Base-by-base conservation (phyloP, 2,329 filamentous ascomycete genomes). In the Sphaerulina vaccinii region DNA sequence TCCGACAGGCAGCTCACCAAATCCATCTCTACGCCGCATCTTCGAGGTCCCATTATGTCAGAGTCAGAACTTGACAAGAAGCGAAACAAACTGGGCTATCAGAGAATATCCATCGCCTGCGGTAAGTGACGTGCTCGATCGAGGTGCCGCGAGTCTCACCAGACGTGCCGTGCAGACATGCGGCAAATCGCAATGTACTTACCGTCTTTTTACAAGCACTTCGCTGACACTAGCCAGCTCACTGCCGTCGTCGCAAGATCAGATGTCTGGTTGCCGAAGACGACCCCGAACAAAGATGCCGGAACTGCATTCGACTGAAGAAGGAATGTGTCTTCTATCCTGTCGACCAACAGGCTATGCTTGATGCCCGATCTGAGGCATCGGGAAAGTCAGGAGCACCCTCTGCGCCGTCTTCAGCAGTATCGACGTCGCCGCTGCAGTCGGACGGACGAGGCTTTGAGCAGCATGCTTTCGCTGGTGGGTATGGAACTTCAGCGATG, bases 291-390 rank as follows among this genome's bases (percentile, higher is more conserved):
- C 84, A 85, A 39, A 85, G 90, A 58, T 97, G 92, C 72, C 83
- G 87, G 59, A 96, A 95, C 74, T 97, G 92, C 72, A 95, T 96
- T 64, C 84, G 90, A 40, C 75, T 97, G 66, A 95, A 95, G 71
- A 96, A 95, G 66, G 90, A 96, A 59, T 97, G 92, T 72, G 89
- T 87, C 67, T 97, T 95, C 72, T 88, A 85, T 62, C 88, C 91
- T 0, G 91, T 96, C 18, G 90, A 96, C 23, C 65, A 67, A 40
- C 63, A 65, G 48, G 57, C 54, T 19, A 57, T 60, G 9, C 51
- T 64, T 9, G 65, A 68, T 24, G 56, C 59, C 36, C 54, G 54
- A n/a, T 59, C 62, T 2, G 60, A 65, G 15, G 42, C 54, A 11
- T 60, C 58, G 6, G 52, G 41, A 18, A 61, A 58, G 42, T 44